A percentile compares a stretch with the other conserved stretches of the same genome.
Evolutionary conservation across 345 rosid genomes (phyloP).

Genomic region (Salix caprea): DNA sequence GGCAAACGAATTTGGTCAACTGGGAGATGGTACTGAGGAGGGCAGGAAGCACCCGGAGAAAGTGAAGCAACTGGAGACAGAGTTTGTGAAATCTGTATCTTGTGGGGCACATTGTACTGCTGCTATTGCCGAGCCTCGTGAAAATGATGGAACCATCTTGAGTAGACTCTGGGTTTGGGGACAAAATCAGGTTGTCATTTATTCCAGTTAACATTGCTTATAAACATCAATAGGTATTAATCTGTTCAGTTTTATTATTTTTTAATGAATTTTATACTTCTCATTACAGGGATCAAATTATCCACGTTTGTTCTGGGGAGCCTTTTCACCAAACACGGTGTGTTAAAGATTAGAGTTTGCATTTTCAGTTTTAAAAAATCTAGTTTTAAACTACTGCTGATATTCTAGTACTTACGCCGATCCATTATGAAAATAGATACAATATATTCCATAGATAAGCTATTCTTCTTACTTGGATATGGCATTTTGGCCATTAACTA

Average conservation of each 20-base stretch:
- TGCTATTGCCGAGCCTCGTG: slow-evolving; percentile 75
- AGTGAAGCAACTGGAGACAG: slow-evolving; percentile 72
- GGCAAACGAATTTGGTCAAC: slow-evolving; percentile 87
- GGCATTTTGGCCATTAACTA: too few species aligned
- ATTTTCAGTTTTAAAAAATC: not conserved
- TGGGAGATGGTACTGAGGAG: slow-evolving; percentile 97
- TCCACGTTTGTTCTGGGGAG: slow-evolving; percentile 87
- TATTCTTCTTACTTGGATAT: not conserved
- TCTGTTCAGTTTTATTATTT: not conserved
- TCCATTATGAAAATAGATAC: not conserved
- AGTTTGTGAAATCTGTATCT: slow-evolving; percentile 81
- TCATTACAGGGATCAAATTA: slow-evolving; percentile 70
- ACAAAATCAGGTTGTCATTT: slow-evolving; percentile 71
- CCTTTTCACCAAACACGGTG: slow-evolving; percentile 69
- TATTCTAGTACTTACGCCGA: not conserved
- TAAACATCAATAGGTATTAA: too few species aligned
- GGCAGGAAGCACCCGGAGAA: slow-evolving; percentile 70
- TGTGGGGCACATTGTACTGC: slow-evolving; percentile 96
- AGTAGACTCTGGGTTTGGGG: slow-evolving; percentile 99
- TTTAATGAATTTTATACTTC: slow-evolving; percentile 2
- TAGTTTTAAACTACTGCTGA: not conserved
- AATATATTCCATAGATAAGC: not conserved
- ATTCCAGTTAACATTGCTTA: not conserved
- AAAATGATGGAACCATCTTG: slow-evolving; percentile 67
- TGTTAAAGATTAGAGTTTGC: slow-evolving; percentile 1